These are phyloP conservation scores for Clathrus columnatus DNA, from an alignment of 768 basidiomycete genomes.

Conservation along the genomic window DNA sequence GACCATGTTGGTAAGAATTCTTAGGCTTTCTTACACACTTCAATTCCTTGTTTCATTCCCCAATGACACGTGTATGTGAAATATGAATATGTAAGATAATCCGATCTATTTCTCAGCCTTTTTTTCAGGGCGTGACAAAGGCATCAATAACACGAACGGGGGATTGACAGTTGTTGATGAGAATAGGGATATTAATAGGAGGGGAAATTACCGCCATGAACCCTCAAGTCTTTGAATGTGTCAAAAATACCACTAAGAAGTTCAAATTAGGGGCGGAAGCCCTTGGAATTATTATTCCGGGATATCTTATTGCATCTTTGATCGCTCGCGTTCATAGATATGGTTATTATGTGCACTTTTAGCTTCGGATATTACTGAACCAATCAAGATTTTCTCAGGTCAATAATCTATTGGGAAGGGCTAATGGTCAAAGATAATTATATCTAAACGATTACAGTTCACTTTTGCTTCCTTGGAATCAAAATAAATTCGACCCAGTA, in stretches of 20 bases:
- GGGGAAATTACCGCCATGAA: slow-evolving; percentile 27
- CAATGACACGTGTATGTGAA: slow-evolving; percentile 2
- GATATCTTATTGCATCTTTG: slow-evolving; percentile 21
- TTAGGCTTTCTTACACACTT: too few relatives aligned
- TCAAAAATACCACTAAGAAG: slow-evolving; percentile 25
- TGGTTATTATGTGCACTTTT: neutral
- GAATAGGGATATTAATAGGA: slow-evolving; percentile 32
- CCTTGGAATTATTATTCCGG: slow-evolving; percentile 32
- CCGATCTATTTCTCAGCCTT: neutral
- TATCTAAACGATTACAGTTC: slow-evolving; percentile 25
- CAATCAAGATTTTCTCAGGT: slow-evolving; percentile 13
- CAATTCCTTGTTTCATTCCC: slow-evolving; percentile 15
- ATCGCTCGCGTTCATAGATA: slow-evolving; percentile 7
- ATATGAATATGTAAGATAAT: slow-evolving; percentile 9
- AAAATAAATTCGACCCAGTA: slow-evolving; percentile 31
- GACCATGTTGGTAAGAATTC: slow-evolving; percentile 29
- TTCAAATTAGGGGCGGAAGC: slow-evolving; percentile 34
- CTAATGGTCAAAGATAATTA: slow-evolving; percentile 22
- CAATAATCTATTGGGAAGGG: slow-evolving; percentile 15
- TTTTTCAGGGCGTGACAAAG: too few relatives aligned
- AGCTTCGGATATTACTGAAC: neutral
- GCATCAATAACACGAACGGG: too few relatives aligned
- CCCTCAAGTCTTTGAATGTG: slow-evolving; percentile 26
- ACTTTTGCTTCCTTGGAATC: slow-evolving; percentile 28
- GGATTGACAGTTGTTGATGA: slow-evolving; percentile 15